A percentile compares a stretch with the other conserved stretches of the same genome.
phyloP scores from a whole-genome alignment of 2,329 filamentous ascomycete species.

The Fusarium sublunatum region DNA sequence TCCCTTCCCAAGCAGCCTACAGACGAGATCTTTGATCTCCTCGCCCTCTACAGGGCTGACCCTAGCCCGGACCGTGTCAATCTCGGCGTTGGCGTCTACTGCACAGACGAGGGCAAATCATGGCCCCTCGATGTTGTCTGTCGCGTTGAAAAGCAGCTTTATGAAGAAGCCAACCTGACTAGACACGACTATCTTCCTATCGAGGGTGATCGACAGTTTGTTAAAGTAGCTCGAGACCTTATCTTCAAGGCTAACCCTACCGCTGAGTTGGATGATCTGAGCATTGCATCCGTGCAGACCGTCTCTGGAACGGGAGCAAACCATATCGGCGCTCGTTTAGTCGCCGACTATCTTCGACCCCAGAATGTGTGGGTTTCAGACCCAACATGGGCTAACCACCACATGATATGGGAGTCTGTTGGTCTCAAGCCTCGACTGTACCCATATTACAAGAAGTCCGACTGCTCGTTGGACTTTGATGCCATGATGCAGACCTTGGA shows the following conservation, averaged over 20 bases:
- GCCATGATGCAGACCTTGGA: slow-evolving; percentile 81
- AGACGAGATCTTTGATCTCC: slow-evolving; percentile 33
- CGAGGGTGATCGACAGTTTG: slow-evolving; percentile 35
- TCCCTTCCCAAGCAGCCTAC: slow-evolving; percentile 21
- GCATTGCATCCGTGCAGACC: slow-evolving; percentile 77
- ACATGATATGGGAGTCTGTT: slow-evolving; percentile 96
- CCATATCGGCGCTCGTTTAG: slow-evolving; percentile 92
- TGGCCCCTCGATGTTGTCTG: slow-evolving; percentile 38
- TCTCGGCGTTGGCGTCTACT: slow-evolving; percentile 41
- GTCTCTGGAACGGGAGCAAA: slow-evolving; percentile 97
- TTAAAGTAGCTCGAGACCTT: slow-evolving; percentile 35
- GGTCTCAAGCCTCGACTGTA: slow-evolving; percentile 80
- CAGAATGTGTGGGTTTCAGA: slow-evolving; percentile 88
- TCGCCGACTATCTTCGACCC: slow-evolving; percentile 85
- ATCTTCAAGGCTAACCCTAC: slow-evolving; percentile 12
- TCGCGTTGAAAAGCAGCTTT: slow-evolving; percentile 34
- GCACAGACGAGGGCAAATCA: slow-evolving; percentile 41
- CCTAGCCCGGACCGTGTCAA: slow-evolving; percentile 38
- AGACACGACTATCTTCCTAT: slow-evolving; percentile 43
- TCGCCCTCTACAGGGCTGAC: slow-evolving; percentile 27
- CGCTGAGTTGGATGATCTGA: slow-evolving; percentile 22
- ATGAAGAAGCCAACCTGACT: slow-evolving; percentile 21
- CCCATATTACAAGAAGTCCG: slow-evolving; percentile 90
- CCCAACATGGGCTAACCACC: slow-evolving; percentile 98
- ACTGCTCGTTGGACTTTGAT: slow-evolving; percentile 89